A percentile compares a stretch with the other conserved stretches of the same genome.
Conservation (phyloP, 257 asterid species). For the Jaltomata sinuosa region DNA sequence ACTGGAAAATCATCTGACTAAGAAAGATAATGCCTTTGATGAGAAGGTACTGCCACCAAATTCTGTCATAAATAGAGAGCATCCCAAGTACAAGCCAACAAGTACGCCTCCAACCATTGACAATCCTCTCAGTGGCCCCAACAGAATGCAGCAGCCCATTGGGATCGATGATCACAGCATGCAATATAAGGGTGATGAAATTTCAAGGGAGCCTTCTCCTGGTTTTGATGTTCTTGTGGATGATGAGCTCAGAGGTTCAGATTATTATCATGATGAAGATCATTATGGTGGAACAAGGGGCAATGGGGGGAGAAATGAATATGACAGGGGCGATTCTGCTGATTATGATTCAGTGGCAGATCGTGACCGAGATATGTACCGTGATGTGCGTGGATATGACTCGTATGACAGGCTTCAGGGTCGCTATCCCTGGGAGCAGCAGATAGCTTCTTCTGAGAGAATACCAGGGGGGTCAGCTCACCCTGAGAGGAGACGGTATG, state of each 20-base stretch:
- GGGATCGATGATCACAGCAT: constrained; percentile 9
- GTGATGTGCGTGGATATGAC: constrained; percentile 39
- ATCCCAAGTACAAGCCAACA: not conserved
- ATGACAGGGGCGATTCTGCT: constrained; percentile 32
- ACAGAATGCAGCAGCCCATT: constrained; percentile 11
- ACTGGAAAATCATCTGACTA: constrained; percentile 24
- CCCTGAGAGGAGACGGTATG: constrained; percentile 33
- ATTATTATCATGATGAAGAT: constrained; percentile 63
- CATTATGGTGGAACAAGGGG: constrained; percentile 50
- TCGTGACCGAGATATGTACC: constrained; percentile 40
- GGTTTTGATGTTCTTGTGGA: constrained; percentile 93
- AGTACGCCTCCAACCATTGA: constrained; percentile 2
- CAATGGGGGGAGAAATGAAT: constrained; percentile 25
- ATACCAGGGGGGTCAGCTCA: constrained; percentile 30
- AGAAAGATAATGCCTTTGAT: constrained; percentile 16
- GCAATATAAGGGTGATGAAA: constrained; percentile 28
- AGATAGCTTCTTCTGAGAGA: constrained; percentile 44
- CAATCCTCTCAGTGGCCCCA: constrained; percentile 4
- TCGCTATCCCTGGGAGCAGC: constrained; percentile 51
- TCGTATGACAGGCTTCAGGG: constrained; percentile 18
- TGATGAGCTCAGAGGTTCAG: constrained; percentile 65
- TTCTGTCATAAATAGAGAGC: constrained; percentile 10
- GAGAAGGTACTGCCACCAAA: constrained; percentile 3
- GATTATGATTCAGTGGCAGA: constrained; percentile 37
- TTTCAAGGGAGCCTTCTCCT: constrained; percentile 92